Base-by-base conservation (phyloP, 192 early-diverging fungal species). In the Paraglomus occultum region DNA sequence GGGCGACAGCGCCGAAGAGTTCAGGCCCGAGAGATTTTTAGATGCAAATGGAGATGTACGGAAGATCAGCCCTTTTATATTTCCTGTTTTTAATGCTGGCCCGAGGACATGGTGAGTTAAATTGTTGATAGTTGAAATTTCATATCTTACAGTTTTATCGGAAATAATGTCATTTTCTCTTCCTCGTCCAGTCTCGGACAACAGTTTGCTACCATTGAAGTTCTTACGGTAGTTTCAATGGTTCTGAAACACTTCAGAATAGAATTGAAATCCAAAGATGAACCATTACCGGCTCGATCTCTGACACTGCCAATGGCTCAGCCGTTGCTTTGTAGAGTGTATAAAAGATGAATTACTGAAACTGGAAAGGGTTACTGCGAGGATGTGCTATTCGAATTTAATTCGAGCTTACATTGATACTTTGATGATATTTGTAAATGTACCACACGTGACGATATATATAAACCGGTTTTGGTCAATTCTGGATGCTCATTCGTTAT, bases 1-100 rank as follows among this genome's bases (percentile, higher is more conserved):
- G 90, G 90, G 90, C 10, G 53, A 69, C n/a, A 81, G 90, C 57
- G 89, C 88, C 8, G 72, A 60, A 44, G 71, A 83, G 62, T 92
- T 88, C 72, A 63, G 75, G 12, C 90, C 90, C 23, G 83, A 87
- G 57, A 80, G 89, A 5, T 92, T 89, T 85, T 71, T 90, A 17
- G 74, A 79, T 18, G 62, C 49, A 0, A 76, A 60, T 43, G 54
- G 22, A 12, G 71, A 77, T 55, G 63, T 75, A 4, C 58, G 55
- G 2, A 74, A 76, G 60, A 73, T 71, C 20, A 67, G 55, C 9
- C 74, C 71, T 42, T 83, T 71, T 65, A 79, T 83, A 71, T 87
- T 78, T 64, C 73, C 83, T 20, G 80, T 75, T 14, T 88, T 88
- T 79, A 76, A 88, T 48, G 82, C 80, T 38, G 86, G 85, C 48